Conservation (phyloP, 2,329 filamentous ascomycete species). For the Paracorniculantispora psalliotae region DNA sequence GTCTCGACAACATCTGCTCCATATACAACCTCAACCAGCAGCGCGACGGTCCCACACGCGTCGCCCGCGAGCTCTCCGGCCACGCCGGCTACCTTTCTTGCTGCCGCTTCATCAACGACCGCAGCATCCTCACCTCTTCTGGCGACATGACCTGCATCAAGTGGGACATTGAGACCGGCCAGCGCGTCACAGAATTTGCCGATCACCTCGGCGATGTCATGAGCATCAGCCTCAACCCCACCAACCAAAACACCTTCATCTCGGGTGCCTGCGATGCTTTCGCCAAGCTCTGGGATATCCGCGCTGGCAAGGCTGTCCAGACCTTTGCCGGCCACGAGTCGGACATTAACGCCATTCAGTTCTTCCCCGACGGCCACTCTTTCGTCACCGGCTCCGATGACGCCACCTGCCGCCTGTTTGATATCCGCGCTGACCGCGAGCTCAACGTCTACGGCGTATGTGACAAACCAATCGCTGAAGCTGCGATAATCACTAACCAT, state of each 20-base stretch:
- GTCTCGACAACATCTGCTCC: conserved; percentile 98
- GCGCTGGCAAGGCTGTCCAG: conserved; percentile 95
- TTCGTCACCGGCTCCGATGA: conserved; percentile 98
- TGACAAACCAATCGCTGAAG: conserved; percentile 18
- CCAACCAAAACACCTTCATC: conserved; percentile 98
- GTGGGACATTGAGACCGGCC: conserved; percentile 98
- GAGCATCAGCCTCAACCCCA: conserved; percentile 99
- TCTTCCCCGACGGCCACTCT: conserved; percentile 97
- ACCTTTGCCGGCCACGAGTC: conserved; percentile 98
- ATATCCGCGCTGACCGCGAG: conserved; percentile 89
- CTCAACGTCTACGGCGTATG: conserved; percentile 64
- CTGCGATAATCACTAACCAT: conserved; percentile 17
- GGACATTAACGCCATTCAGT: conserved; percentile 99
- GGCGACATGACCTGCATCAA: conserved; percentile 99
- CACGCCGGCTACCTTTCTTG: conserved; percentile 97
- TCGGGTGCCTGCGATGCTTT: conserved; percentile 99
- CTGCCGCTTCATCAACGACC: conserved; percentile 98
- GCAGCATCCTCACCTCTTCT: conserved; percentile 94
- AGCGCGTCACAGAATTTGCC: conserved; percentile 95
- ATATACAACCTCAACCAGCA: conserved; percentile 97
- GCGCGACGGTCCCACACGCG: conserved; percentile 92
- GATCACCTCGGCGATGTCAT: conserved; percentile 98
- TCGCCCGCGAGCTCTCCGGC: conserved; percentile 90
- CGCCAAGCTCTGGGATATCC: conserved; percentile 98
- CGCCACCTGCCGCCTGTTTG: conserved; percentile 93